Percentiles rank a stretch among this genome's conserved stretches.
Conservation (phyloP, 176 grass and related monocot genomes). For the Phoenix roebelenii region DNA sequence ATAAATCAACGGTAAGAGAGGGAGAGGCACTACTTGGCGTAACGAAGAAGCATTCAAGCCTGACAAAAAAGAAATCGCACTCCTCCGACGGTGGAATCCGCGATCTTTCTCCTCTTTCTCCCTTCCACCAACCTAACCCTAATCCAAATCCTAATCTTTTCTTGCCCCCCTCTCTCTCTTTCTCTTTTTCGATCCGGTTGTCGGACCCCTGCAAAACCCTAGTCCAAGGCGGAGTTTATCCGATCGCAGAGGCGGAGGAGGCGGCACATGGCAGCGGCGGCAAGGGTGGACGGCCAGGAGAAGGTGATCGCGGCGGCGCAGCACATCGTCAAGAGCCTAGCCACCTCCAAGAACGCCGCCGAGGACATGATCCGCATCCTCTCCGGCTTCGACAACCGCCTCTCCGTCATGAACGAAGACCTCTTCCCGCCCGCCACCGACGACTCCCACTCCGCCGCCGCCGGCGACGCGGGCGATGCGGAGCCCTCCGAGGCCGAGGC, state of each 20-base stretch:
- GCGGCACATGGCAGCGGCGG: background rate
- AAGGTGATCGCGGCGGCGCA: conserved; percentile 1
- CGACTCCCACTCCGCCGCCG: background rate
- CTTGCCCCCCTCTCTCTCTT: no score
- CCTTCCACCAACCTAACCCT: no score
- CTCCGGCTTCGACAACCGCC: conserved; percentile 2
- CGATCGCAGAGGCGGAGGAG: background rate
- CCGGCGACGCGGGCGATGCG: background rate
- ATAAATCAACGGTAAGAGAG: no score
- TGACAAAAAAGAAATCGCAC: no score
- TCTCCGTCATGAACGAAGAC: background rate
- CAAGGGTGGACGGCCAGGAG: background rate
- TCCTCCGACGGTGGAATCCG: no score
- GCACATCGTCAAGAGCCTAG: conserved; percentile 1
- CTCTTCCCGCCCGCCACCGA: background rate
- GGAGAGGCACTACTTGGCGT: no score
- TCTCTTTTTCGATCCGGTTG: no score
- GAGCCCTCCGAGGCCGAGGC: background rate
- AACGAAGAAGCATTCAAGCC: no score
- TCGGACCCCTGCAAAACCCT: no score
- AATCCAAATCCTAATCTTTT: no score
- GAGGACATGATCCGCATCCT: conserved; percentile 5
- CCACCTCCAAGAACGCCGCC: background rate
- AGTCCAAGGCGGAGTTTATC: background rate
- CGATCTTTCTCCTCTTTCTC: no score